Evolutionary conservation across 306 rosid species (phyloP).

Genomic region (Astragalus glycyphyllos): DNA sequence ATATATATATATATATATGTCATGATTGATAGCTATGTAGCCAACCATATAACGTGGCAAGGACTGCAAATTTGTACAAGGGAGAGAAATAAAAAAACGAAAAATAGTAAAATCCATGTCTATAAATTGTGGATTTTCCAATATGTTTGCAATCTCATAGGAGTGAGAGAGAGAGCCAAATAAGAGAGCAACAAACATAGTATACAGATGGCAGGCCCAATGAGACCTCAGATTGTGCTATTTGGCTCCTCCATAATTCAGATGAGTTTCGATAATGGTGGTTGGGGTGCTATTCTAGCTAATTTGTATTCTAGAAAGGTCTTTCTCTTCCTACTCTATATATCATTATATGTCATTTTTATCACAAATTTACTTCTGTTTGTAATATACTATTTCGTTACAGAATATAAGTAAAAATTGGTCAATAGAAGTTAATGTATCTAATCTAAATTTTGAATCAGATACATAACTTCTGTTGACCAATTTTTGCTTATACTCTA

Average conservation of each 20-base stretch:
- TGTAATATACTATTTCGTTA: too few relatives aligned
- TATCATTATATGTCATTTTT: background rate
- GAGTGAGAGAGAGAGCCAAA: background rate
- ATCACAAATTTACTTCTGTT: too few relatives aligned
- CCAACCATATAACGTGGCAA: background rate
- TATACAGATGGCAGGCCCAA: constrained; percentile 67
- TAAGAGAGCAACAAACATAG: constrained; percentile 5
- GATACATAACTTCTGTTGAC: too few relatives aligned
- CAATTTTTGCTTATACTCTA: too few relatives aligned
- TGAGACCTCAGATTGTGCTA: constrained; percentile 85
- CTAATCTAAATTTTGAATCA: too few relatives aligned
- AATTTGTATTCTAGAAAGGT: constrained; percentile 75
- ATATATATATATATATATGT: background rate
- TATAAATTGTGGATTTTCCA: constrained; percentile 34
- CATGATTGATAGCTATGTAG: background rate
- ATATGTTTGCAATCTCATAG: background rate
- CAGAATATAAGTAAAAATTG: too few relatives aligned
- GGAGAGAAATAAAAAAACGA: background rate
- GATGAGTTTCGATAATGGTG: constrained; percentile 56
- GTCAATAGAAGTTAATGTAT: too few relatives aligned
- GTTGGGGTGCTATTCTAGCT: constrained; percentile 86
- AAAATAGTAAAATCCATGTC: constrained; percentile 10
- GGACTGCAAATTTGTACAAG: background rate
- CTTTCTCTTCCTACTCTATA: background rate
- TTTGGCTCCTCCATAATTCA: constrained; percentile 88